Evolutionary conservation across 495 filamentous ascomycete species (phyloP), one percentile per base, ranked within the genome.

Genomic region (Achaetomiella virescens): DNA sequence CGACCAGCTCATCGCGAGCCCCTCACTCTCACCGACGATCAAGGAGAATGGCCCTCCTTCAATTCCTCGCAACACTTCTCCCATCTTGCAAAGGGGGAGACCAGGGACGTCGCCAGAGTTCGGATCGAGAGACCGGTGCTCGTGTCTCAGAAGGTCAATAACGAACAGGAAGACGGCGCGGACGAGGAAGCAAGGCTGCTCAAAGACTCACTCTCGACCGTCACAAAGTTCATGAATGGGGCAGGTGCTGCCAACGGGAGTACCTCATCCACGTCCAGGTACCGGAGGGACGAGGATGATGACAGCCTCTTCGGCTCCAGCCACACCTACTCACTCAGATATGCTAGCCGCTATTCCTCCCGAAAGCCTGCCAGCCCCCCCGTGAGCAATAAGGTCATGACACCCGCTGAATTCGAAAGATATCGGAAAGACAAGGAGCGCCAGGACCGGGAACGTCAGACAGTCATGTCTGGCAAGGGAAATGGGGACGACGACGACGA

Each of bases 391-490:
- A 93, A 91, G 65, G 82, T 93, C 38, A 95, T 96, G 89, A 95
- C 90, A 1, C 86, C 86, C 15, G 88, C 84, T 22, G 87, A 96
- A 66, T 95, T 92, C 58, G 89, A 96, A 68, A 81, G 78, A 61
- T 92, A 92, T 65, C 81, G 85, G 51, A 82, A 85, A 61, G 86
- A 95, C 60, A 87, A 90, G 65, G 88, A 90, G 64, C 77, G 84
- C 49, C 62, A 86, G 63, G 85, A 93, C 55, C 87, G 88, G 65
- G 88, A 90, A 63, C 76, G 84, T 48, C 58, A 71, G 64, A 49
- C 58, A 65, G 74, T 47, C 57, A 69, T 50, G 48, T 44, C 46
- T 51, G 63, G 37, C 53, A 60, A 36, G 33, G 55, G 68, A 2
- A 65, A 68, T 36, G 71, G 69, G n/a, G 78, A 81, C 14, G 81